phyloP scores from a whole-genome alignment of 257 asterid species.

The Solanum peruvianum region DNA sequence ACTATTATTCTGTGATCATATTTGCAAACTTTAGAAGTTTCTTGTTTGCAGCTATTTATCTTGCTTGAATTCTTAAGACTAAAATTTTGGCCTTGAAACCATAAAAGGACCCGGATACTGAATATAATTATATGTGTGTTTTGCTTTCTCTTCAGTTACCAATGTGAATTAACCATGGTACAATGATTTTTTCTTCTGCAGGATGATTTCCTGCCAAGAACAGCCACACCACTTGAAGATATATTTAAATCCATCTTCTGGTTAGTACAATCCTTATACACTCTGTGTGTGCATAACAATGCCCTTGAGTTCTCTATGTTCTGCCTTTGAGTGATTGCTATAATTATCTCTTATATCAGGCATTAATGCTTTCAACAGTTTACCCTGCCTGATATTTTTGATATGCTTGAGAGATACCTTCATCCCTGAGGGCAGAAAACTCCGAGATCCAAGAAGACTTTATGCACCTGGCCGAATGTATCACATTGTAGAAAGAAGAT shows the following conservation, averaged over 20 bases:
- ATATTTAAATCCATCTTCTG: constrained; percentile 88
- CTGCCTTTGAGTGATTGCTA: constrained; percentile 18
- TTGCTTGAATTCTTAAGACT: background rate
- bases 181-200: constrained; percentile 6
- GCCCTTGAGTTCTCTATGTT: background rate
- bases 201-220: constrained; percentile 98
- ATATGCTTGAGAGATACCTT: constrained; percentile 95
- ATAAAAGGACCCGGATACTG: background rate
- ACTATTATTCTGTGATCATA: background rate
- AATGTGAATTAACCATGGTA: background rate
- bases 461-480: constrained; percentile 99
- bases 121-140: background rate
- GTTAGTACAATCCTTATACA: constrained; percentile 29
- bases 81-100: background rate
- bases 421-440: constrained; percentile 82
- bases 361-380: constrained; percentile 52
- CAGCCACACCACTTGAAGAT: constrained; percentile 90
- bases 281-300: background rate
- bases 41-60: background rate
- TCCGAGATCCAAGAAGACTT: constrained; percentile 85
- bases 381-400: constrained; percentile 90
- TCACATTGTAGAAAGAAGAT: constrained; percentile 78
- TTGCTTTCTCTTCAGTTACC: background rate
- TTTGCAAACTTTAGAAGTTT: background rate
- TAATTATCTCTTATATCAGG: constrained; percentile 36